phyloP scores from a whole-genome alignment of 148 eudicot genomes.

The Camellia granthamiana region DNA sequence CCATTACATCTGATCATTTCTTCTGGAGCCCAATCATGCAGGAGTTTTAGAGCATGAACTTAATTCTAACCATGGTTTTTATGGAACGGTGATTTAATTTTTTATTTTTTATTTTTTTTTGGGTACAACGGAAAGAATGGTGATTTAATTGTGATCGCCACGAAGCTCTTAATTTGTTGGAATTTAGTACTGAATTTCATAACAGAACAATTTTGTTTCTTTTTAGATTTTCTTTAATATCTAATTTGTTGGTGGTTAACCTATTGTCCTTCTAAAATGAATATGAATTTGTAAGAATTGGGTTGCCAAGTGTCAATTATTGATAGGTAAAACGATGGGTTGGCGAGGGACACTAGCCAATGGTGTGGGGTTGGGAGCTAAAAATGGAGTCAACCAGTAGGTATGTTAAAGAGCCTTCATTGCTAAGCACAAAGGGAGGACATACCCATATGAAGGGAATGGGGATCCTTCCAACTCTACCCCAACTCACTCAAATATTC shows the following conservation, averaged over 20 bases:
- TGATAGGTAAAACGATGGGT: neutral
- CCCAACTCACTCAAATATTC: neutral
- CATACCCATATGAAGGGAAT: conserved; percentile 1
- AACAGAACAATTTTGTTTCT: too few species aligned
- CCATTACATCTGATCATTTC: too few species aligned
- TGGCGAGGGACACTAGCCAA: neutral
- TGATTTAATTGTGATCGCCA: too few species aligned
- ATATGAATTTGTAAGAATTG: neutral
- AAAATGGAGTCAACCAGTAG: neutral
- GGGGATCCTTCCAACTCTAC: neutral
- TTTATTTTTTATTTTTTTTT: too few species aligned
- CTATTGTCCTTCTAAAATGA: neutral
- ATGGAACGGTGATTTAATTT: too few species aligned
- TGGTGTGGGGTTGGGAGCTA: neutral
- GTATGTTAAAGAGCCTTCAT: neutral
- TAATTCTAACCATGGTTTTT: too few species aligned
- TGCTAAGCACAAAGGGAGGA: neutral
- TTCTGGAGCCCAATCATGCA: too few species aligned
- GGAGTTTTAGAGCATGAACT: too few species aligned
- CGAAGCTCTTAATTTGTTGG: too few species aligned
- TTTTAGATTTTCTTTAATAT: too few species aligned
- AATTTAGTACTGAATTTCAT: too few species aligned
- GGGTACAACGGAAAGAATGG: too few species aligned
- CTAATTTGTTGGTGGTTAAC: neutral
- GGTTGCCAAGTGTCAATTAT: neutral